Conservation (phyloP, 2,329 filamentous ascomycete species). For the Plectosphaerella cucumerina region DNA sequence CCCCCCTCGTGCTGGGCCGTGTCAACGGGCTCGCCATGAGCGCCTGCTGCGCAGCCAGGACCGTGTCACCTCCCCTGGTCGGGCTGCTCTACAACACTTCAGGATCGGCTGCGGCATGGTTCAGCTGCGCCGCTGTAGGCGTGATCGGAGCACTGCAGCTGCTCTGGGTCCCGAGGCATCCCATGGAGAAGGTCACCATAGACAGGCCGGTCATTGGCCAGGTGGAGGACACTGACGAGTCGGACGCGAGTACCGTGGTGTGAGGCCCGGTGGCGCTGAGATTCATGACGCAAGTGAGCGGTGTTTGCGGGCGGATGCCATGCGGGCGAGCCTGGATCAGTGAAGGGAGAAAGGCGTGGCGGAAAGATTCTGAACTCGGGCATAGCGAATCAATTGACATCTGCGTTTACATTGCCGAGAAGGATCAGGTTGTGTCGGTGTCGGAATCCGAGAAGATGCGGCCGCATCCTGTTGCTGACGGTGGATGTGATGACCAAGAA, state of each 20-base stretch:
- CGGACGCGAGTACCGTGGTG: background rate
- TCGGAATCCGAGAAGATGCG: no score
- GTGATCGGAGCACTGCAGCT: constrained; percentile 9
- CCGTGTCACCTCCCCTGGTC: constrained; percentile 63
- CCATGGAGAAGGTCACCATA: constrained; percentile 17
- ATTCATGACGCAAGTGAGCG: no score
- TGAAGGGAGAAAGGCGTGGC: no score
- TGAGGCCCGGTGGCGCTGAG: no score
- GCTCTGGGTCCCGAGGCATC: constrained; percentile 10
- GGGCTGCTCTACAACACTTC: constrained; percentile 64
- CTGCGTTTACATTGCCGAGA: no score
- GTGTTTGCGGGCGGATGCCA: no score
- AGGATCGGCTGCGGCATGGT: constrained; percentile 37
- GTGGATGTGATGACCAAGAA: no score
- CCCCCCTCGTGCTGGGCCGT: constrained; percentile 57
- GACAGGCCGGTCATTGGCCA: constrained; percentile 2
- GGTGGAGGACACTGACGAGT: background rate
- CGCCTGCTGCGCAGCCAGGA: constrained; percentile 67
- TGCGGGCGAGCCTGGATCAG: no score
- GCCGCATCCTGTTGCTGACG: no score
- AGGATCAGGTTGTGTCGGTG: no score
- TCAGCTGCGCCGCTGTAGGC: constrained; percentile 23
- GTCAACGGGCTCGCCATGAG: constrained; percentile 72
- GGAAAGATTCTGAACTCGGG: no score
- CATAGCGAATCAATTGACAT: no score